These are phyloP conservation scores for Suhomyces xylopsoci DNA, from an alignment of 805 yeast genomes.

Conservation along the genomic window DNA sequence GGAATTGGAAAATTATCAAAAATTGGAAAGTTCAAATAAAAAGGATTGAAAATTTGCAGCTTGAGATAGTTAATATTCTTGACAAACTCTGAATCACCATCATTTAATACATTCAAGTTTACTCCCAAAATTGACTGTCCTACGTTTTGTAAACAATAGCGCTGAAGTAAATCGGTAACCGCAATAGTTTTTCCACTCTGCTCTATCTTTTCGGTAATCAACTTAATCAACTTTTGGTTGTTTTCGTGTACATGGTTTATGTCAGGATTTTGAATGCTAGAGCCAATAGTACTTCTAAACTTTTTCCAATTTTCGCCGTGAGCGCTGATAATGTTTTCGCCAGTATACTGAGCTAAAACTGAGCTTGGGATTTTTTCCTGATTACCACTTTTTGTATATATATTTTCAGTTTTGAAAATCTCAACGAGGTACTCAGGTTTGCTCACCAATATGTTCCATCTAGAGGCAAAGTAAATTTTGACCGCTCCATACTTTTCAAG, in stretches of 20 bases:
- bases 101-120: constrained; percentile 39
- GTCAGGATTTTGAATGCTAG: constrained; percentile 51
- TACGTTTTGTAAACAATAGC: constrained; percentile 47
- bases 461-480: constrained; percentile 55
- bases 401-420: constrained; percentile 46
- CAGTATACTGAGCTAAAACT: constrained; percentile 53
- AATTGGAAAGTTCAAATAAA: constrained; percentile 54
- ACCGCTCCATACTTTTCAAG: constrained; percentile 56
- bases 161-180: constrained; percentile 44
- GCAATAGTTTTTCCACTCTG: constrained; percentile 9
- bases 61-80: constrained; percentile 43
- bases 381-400: constrained; percentile 58
- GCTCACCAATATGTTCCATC: constrained; percentile 57
- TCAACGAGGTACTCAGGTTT: constrained; percentile 46
- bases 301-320: constrained; percentile 52
- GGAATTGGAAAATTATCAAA: constrained; percentile 50
- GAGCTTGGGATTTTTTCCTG: constrained; percentile 56
- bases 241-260: constrained; percentile 37
- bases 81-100: constrained; percentile 32
- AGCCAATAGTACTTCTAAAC: constrained; percentile 44
- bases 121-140: constrained; percentile 51
- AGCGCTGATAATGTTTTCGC: constrained; percentile 59
- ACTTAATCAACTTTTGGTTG: constrained; percentile 13
- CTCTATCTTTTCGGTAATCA: not conserved
- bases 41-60: constrained; percentile 52